Conservation (phyloP, 164 flowering plant species). For the Echeveria elegans region DNA sequence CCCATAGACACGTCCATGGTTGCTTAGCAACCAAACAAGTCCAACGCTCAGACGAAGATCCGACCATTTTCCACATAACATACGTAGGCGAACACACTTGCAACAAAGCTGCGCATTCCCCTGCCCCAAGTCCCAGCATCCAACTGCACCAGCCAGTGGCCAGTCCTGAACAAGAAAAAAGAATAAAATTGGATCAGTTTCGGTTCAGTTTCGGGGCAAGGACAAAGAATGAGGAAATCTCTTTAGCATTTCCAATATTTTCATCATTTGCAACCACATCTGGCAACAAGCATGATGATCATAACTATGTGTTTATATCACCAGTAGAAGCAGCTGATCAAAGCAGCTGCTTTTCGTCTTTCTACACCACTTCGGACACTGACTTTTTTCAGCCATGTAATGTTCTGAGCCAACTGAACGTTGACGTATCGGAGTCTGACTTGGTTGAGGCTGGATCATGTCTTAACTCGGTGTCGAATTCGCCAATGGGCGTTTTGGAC, state of each 20-base stretch:
- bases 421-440: conserved; percentile 24
- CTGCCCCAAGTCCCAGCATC: not conserved
- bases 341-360: conserved; percentile 19
- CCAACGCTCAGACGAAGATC: conserved; percentile 41
- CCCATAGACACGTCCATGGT: conserved; percentile 32
- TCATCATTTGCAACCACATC: not conserved
- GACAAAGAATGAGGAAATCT: not conserved
- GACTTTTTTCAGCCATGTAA: conserved; percentile 19
- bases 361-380: conserved; percentile 29
- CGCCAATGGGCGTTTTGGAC: conserved; percentile 22
- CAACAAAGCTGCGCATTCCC: conserved; percentile 11
- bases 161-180: not conserved
- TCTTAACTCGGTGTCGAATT: conserved; percentile 27
- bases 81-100: conserved; percentile 47
- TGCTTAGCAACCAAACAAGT: conserved; percentile 56
- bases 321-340: not conserved
- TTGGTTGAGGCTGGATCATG: conserved; percentile 28
- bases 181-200: conserved; percentile 4
- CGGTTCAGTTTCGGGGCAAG: not conserved
- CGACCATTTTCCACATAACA: conserved; percentile 28
- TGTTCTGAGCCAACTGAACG: conserved; percentile 11
- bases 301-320: not conserved
- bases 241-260: not conserved
- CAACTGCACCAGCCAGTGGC: not conserved
- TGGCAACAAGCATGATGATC: conserved; percentile 1